phyloP scores from a whole-genome alignment of 1,284 basidiomycete species.

The Erythrobasidium hasegawianum region DNA sequence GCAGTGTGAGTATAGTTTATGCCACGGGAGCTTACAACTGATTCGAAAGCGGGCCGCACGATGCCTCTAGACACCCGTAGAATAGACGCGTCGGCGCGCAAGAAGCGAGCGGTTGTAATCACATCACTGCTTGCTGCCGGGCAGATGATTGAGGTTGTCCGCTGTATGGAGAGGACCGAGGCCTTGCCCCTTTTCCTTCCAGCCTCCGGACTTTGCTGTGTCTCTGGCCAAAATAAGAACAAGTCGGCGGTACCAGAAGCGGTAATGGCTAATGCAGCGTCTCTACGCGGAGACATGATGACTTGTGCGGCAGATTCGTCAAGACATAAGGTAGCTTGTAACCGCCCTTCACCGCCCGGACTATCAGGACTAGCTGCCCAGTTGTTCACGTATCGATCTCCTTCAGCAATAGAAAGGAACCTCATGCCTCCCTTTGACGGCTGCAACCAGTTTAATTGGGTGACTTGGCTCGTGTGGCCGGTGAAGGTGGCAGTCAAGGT shows the following conservation, averaged over 20 bases:
- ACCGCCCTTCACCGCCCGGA: not conserved
- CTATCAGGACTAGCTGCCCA: slow-evolving; percentile 3
- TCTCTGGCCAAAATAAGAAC: not conserved
- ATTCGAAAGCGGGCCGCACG: slow-evolving; percentile 11
- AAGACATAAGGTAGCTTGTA: slow-evolving; percentile 10
- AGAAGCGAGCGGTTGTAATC: not conserved
- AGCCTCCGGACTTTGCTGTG: not conserved
- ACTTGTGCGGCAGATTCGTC: slow-evolving; percentile 6
- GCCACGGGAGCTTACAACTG: slow-evolving; percentile 15
- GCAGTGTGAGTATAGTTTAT: no score
- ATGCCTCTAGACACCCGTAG: slow-evolving; percentile 8
- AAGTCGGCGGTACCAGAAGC: not conserved
- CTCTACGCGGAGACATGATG: not conserved
- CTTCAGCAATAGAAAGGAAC: slow-evolving; percentile 20
- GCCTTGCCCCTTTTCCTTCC: not conserved
- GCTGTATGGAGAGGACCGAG: no score
- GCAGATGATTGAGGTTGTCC: no score
- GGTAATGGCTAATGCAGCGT: not conserved
- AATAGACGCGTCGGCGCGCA: not conserved
- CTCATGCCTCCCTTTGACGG: not conserved
- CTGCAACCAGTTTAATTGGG: slow-evolving; percentile 11
- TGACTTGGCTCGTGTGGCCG: slow-evolving; percentile 20
- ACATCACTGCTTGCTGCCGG: not conserved
- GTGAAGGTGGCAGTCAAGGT: slow-evolving; percentile 1
- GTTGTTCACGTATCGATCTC: slow-evolving; percentile 18